Base-by-base conservation (phyloP, 1,139 yeast species). In the Taphrina pruni region DNA sequence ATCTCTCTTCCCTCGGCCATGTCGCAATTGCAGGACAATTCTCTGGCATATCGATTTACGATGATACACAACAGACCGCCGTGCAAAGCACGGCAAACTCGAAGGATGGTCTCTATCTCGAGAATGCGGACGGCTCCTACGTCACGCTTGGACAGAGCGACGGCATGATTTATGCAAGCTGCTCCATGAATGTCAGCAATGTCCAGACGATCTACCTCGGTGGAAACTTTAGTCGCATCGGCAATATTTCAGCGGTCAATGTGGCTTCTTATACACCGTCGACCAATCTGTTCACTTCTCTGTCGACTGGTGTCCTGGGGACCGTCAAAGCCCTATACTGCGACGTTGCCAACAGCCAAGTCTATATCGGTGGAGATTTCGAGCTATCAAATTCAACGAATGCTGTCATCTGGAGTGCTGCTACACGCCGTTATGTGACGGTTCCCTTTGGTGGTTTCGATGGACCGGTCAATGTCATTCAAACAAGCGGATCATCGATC, bases 341-440 rank as follows among this genome's bases (percentile, higher is more conserved):
- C 75, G 83, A 84, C 74, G 74, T 80, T 1, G 85, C 83, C 71
- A 78, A 79, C 43, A 80, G 83, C 20, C 73, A 84, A 36, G 82
- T 92, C 0, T 92, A 90, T 75, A 83, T 90, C 66, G 99, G 98
- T 11, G 99, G 99, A 38, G 82, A 85, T 71, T 86, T 94, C 74
- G 78, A 82, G 17, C 88, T 80, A 70, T 81, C 85, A 70, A 78
- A 81, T 54, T 82, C 89, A 0, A 79, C 83, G 71, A 90, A 94
- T 65, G 89, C 86, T 0, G 88, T 90, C 11, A 79, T 87, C 9
- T 93, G 90, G 82, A 83, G 90, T 76, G 76, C 80, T n/a, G 74
- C 83, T 0, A 75, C 84, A 1, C 75, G 81, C 26, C 65, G 79
- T 1, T 79, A 90, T 54, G 71, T 76, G 1, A 78, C 84, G 9